phyloP scores from a whole-genome alignment of 2,329 filamentous ascomycete species.

The Neofusicoccum parvum region DNA sequence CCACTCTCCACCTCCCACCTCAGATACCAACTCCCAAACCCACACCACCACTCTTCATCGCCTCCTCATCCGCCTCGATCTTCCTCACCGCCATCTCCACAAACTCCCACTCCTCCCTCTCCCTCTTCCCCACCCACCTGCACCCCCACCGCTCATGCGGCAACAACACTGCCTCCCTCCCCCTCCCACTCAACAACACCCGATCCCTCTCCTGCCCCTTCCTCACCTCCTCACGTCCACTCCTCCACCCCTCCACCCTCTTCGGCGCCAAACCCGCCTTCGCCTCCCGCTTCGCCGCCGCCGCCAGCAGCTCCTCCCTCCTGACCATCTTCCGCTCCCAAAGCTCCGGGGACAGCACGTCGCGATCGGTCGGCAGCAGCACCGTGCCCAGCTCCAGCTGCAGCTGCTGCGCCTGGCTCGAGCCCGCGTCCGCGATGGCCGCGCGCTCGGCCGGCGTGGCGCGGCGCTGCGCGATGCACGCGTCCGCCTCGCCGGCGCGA shows the following conservation, averaged over 20 bases:
- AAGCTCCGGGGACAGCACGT: not conserved
- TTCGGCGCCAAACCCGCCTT: not conserved
- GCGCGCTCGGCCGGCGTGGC: not conserved
- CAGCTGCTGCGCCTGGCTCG: not conserved
- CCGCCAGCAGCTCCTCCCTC: not conserved
- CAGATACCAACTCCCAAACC: too few relatives aligned
- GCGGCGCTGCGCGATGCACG: constrained; percentile 9
- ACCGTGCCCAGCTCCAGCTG: not conserved
- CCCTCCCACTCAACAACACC: not conserved
- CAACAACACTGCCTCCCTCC: not conserved
- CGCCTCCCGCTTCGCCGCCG: not conserved
- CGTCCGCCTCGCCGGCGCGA: constrained; percentile 10
- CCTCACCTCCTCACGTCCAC: not conserved
- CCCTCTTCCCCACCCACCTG: not conserved
- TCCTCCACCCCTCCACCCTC: not conserved
- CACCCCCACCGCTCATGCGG: not conserved
- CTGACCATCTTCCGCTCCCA: not conserved
- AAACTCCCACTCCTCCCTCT: not conserved
- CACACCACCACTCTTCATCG: too few relatives aligned
- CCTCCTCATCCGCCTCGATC: too few relatives aligned
- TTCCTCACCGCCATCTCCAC: not conserved
- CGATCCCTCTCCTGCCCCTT: not conserved
- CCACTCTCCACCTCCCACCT: too few relatives aligned
- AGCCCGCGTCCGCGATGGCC: not conserved
- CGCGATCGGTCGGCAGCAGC: not conserved